Evolutionary conservation across 176 grass and related monocot species (phyloP).

Genomic region (Tillandsia fasciculata): DNA sequence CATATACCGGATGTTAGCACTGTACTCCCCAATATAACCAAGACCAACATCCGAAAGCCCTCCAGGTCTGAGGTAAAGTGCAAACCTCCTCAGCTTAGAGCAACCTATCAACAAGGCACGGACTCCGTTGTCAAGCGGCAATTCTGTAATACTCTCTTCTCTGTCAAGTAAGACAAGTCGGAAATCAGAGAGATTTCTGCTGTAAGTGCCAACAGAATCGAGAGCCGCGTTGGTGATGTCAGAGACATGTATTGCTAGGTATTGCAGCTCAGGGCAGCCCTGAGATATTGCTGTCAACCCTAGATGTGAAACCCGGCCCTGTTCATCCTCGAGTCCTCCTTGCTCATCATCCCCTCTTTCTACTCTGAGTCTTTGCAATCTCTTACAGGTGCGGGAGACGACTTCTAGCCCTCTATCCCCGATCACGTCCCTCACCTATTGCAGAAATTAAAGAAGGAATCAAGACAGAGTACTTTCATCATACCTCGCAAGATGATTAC

Average conservation of each 20-base stretch:
- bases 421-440: conserved; percentile 87
- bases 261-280: conserved; percentile 67
- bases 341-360: conserved; percentile 92
- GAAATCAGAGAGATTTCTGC: conserved; percentile 85
- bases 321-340: conserved; percentile 70
- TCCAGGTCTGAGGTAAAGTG: conserved; percentile 90
- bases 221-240: conserved; percentile 98
- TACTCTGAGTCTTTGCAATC: conserved; percentile 77
- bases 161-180: conserved; percentile 91
- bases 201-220: conserved; percentile 51
- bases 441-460: neutral
- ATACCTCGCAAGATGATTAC: neutral
- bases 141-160: conserved; percentile 50
- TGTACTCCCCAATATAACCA: conserved; percentile 68
- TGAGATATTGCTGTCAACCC: conserved; percentile 60
- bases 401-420: conserved; percentile 80
- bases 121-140: conserved; percentile 81
- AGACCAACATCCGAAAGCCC: conserved; percentile 75
- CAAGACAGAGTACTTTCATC: neutral
- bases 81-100: conserved; percentile 73
- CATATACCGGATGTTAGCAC: conserved; percentile 59
- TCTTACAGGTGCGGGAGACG: conserved; percentile 84
- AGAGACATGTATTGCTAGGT: conserved; percentile 72
- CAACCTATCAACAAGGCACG: conserved; percentile 73
- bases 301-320: conserved; percentile 62